Evolutionary conservation across 495 filamentous ascomycete genomes (phyloP), one percentile per base, ranked within the genome.

Genomic region (Hypoxylon subgilvum): DNA sequence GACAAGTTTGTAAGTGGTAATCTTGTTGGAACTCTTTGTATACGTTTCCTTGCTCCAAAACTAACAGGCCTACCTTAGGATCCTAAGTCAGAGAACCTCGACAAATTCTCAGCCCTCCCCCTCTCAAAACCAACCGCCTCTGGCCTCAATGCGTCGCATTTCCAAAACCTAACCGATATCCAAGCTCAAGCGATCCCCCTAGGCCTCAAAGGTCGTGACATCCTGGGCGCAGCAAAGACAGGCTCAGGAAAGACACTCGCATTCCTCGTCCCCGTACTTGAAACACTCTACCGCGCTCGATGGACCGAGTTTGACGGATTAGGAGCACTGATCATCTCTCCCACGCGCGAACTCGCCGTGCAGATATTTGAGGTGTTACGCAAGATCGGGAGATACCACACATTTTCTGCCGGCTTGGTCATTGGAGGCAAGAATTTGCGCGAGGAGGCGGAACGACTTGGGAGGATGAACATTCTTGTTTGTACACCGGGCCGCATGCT

Each of bases 281-380:
- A 99, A 69, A 94, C 92, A 62, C 85, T 99, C n/a, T 96, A 95
- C 73, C 86, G 90, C 54, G 85, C 82, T 49, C 88, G 84, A 83
- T 96, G 92, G 88, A 88, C 93, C 28, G 88, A 95, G 61, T 77
- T 88, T 60, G 94, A 99, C 73, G 94, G 94, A 1, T 74, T 99
- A 39, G 92, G 93, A 2, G 94, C 93, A 1, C 79, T 99, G 42
- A 89, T 99, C 61, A 86, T 99, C 28, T 93, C 92, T 4, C 94
- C 94, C 0, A 99, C 94, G 3, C 86, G 94, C 64, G 94, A 99
- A 69, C 78, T 99, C 22, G 94, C 94, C 1, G 91, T 95, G 17
- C 94, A 99, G 73, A 99, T 97, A 39, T 99, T 99, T 71, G 90
- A 96, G 39, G 93, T 97, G 0, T 71, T 99, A 62, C 83, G 91